Conservation (phyloP, 805 yeast species). For the Wickerhamomyces silvicola region DNA sequence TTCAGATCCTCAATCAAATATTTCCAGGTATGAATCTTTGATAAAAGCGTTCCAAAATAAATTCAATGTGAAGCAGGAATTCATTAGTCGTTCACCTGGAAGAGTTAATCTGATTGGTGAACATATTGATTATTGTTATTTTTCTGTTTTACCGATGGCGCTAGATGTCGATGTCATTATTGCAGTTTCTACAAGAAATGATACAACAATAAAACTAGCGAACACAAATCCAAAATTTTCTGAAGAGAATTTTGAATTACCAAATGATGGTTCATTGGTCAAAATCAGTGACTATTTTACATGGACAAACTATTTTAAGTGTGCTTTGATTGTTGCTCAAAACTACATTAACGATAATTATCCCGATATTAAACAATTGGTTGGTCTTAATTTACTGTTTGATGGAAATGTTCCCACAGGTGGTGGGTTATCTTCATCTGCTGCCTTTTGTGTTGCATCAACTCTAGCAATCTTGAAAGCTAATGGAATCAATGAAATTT, state of each 20-base stretch:
- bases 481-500: constrained; percentile 36
- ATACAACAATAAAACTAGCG: constrained; percentile 24
- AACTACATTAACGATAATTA: constrained; percentile 32
- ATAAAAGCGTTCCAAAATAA: too few species aligned
- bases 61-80: too few species aligned
- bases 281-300: constrained; percentile 47
- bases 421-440: constrained; percentile 64
- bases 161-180: constrained; percentile 56
- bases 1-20: too few species aligned
- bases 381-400: constrained; percentile 46
- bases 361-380: constrained; percentile 25
- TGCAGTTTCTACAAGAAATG: constrained; percentile 34
- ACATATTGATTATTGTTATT: constrained; percentile 64
- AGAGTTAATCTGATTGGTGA: constrained; percentile 72
- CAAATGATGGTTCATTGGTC: constrained; percentile 33
- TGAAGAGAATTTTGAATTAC: constrained; percentile 30
- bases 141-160: constrained; percentile 69
- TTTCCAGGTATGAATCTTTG: too few species aligned
- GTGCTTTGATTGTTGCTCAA: constrained; percentile 57
- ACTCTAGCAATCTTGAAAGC: constrained; percentile 51
- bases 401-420: constrained; percentile 70
- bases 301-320: constrained; percentile 68
- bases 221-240: constrained; percentile 32
- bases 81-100: constrained; percentile 64
- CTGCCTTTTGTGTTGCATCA: constrained; percentile 64